These are phyloP conservation scores for Adenanthera pavonina DNA, from an alignment of 306 rosid genomes.

Conservation along the genomic window DNA sequence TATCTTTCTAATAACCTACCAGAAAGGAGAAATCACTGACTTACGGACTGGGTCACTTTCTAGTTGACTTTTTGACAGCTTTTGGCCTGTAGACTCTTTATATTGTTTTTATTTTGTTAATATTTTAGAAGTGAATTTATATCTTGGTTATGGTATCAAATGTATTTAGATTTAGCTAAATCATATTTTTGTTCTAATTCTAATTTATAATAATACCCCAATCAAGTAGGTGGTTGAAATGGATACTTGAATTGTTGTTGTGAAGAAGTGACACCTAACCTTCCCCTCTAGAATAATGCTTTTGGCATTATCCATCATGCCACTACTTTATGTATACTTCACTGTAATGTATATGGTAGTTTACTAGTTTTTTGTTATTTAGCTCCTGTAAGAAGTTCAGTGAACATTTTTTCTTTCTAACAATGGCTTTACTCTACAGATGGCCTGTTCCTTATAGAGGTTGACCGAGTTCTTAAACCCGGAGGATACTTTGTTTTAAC, in stretches of 20 bases:
- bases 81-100: not conserved
- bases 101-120: not conserved
- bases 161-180: slow-evolving; percentile 15
- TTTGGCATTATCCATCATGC: slow-evolving; percentile 1
- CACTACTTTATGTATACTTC: slow-evolving; percentile 10
- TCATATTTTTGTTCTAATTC: not conserved
- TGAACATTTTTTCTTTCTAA: slow-evolving; percentile 23
- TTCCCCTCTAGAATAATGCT: slow-evolving; percentile 16
- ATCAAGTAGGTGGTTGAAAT: slow-evolving; percentile 4
- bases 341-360: not conserved
- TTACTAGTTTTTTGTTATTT: not conserved
- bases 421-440: slow-evolving; percentile 52
- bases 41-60: not conserved
- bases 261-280: slow-evolving; percentile 5
- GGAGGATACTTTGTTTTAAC: slow-evolving; percentile 95
- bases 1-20: slow-evolving; percentile 11
- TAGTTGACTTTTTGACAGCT: not conserved
- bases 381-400: slow-evolving; percentile 19
- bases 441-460: slow-evolving; percentile 77
- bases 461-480: slow-evolving; percentile 84
- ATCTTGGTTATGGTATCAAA: not conserved
- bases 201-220: not conserved
- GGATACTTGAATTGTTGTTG: slow-evolving; percentile 21
- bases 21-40: slow-evolving; percentile 14
- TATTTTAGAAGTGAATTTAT: slow-evolving; percentile 25